A percentile compares a stretch with the other conserved stretches of the same genome.
phyloP scores from a whole-genome alignment of 495 filamentous ascomycete genomes.

The Massariosphaeria phaeospora region DNA sequence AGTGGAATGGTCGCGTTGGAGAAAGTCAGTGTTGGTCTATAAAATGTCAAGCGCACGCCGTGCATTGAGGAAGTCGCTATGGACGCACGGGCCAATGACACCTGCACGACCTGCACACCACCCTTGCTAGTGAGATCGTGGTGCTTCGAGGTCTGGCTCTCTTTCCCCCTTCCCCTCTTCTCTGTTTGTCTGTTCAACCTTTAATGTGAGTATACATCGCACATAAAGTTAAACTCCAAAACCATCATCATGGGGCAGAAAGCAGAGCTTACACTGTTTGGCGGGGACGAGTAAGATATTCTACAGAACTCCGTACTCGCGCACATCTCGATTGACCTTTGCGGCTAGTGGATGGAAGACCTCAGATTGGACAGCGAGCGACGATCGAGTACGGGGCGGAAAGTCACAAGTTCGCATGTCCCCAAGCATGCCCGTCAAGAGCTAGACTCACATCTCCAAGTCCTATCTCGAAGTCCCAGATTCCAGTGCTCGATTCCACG shows the following conservation, averaged over 20 bases:
- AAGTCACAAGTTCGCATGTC: constrained; percentile 46
- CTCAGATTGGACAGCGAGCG: constrained; percentile 58
- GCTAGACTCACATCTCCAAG: constrained; percentile 31
- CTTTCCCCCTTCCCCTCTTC: too few species aligned
- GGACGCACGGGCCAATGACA: neutral
- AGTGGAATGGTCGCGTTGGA: neutral
- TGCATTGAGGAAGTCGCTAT: neutral
- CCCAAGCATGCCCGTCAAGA: neutral
- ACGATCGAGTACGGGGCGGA: constrained; percentile 73
- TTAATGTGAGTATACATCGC: neutral
- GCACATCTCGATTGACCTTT: neutral
- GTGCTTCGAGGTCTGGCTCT: too few species aligned
- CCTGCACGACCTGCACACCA: too few species aligned
- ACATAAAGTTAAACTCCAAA: neutral
- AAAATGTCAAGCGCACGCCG: neutral
- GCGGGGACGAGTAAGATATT: constrained; percentile 44
- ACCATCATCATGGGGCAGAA: constrained; percentile 3
- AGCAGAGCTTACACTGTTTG: constrained; percentile 41
- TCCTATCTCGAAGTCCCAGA: constrained; percentile 47
- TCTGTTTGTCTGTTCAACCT: neutral
- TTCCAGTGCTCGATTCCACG: constrained; percentile 52
- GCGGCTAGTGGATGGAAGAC: constrained; percentile 53
- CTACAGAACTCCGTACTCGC: too few species aligned
- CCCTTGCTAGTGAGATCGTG: constrained; percentile 19
- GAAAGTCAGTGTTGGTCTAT: neutral